phyloP scores from a whole-genome alignment of 768 basidiomycete species.

The Russula abietina region DNA sequence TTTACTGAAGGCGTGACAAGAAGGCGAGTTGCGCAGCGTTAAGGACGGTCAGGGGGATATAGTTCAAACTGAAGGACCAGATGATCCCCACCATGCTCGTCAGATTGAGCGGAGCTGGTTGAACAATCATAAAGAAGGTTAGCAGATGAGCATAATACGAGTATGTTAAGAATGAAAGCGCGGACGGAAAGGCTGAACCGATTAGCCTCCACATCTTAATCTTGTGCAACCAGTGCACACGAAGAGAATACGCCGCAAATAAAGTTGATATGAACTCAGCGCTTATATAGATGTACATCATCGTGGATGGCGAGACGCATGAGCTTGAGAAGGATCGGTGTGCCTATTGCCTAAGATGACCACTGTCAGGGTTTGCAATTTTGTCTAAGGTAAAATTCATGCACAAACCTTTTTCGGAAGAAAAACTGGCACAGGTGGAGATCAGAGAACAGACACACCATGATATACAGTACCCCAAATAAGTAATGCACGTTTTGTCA shows the following conservation, averaged over 20 bases:
- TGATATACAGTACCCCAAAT: no score
- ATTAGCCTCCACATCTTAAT: neutral
- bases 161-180: neutral
- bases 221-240: conserved; percentile 5
- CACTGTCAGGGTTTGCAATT: conserved; percentile 13
- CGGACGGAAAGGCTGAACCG: neutral
- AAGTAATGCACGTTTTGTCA: no score
- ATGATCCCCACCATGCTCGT: neutral
- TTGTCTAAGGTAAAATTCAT: conserved; percentile 15
- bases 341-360: neutral
- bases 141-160: neutral
- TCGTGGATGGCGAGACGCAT: neutral
- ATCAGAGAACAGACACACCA: neutral
- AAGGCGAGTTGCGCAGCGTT: neutral
- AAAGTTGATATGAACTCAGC: conserved; percentile 7
- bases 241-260: conserved; percentile 6
- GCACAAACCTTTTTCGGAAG: conserved; percentile 2
- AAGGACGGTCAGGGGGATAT: conserved; percentile 5
- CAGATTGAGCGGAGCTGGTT: neutral
- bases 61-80: conserved; percentile 1
- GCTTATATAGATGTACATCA: conserved; percentile 2
- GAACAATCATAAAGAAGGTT: neutral
- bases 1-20: no score
- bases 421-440: neutral
- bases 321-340: conserved; percentile 8